Base-by-base conservation (phyloP, 352 stramenopile genomes). In the Saprolegnia parasitica region DNA sequence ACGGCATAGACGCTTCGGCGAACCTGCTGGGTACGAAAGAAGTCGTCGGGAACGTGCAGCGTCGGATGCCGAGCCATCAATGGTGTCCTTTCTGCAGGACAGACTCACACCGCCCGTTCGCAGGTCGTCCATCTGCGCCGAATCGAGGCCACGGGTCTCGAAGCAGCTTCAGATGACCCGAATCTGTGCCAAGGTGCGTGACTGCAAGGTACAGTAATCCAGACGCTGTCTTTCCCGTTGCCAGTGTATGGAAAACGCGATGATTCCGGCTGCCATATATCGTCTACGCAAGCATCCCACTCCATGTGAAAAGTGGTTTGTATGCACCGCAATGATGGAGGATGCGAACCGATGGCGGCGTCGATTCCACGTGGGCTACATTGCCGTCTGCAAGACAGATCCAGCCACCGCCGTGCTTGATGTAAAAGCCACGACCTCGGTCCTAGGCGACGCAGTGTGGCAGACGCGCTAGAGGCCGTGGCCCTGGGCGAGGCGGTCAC, bases 391-490 rank as follows among this genome's bases (percentile, higher is more conserved):
- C 40, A 8, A 20, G 20, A n/a, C 55, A 61, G 20, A 8, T 20
- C 40, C 40, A 21, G 20, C 55, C 55, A n/a, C 55, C 55, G 5
- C 55, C 55, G 40, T 61, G 55, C 55, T 61, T 61, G 55, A 61
- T 61, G 40, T n/a, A 61, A 26, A 46, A 61, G 35, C 55, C 55
- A 8, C 40, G 20, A 20, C 55, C 55, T 15, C 55, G 55, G 20
- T 61, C 55, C 24, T 61, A 26, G 8, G 55, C 20, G 16, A 4
- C 5, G 40, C 55, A 61, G 4, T 26, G 35, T 61, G 20, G 55
- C 55, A 61, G 20, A 46, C 21, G 55, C 55, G 55, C 40, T 61
- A 61, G 40, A 61, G 55, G 8, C 40, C 29, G 35, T 61, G 55
- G 55, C 55, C 15, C 55, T 61, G 55, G 5, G 55, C 55, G 20